A percentile compares a stretch with the other conserved stretches of the same genome.
Evolutionary conservation across 129 eudicot genomes (phyloP).

Genomic region (Erigeron canadensis): DNA sequence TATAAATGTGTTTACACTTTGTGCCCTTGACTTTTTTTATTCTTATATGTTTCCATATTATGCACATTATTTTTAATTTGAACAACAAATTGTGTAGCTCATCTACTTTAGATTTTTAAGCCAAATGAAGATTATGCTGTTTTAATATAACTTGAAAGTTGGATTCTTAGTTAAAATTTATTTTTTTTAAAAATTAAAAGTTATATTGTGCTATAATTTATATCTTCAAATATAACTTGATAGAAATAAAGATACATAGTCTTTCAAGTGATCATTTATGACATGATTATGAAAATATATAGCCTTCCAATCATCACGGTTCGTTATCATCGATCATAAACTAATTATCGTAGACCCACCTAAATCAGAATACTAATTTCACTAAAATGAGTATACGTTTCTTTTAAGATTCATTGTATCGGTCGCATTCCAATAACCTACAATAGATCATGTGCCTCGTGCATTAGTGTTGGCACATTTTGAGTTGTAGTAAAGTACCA

Average conservation of each 20-base stretch:
- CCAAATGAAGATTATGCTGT: no score
- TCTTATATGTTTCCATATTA: background rate
- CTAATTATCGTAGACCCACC: no score
- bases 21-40: conserved; percentile 14
- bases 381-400: background rate
- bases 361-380: background rate
- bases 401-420: background rate
- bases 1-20: background rate
- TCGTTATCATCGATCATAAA: background rate
- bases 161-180: no score
- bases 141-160: no score
- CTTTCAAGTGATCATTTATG: no score
- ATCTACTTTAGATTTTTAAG: no score
- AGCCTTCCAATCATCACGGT: background rate
- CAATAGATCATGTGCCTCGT: conserved; percentile 5
- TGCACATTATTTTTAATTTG: background rate
- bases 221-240: no score
- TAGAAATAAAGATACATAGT: no score
- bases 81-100: no score
- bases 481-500: conserved; percentile 2
- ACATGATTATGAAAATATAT: no score
- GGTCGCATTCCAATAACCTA: background rate
- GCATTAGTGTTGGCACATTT: conserved; percentile 9
- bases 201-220: no score
- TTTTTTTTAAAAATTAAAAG: no score